Conservation (phyloP, 2,329 filamentous ascomycete genomes). For the Fusarium sp. region DNA sequence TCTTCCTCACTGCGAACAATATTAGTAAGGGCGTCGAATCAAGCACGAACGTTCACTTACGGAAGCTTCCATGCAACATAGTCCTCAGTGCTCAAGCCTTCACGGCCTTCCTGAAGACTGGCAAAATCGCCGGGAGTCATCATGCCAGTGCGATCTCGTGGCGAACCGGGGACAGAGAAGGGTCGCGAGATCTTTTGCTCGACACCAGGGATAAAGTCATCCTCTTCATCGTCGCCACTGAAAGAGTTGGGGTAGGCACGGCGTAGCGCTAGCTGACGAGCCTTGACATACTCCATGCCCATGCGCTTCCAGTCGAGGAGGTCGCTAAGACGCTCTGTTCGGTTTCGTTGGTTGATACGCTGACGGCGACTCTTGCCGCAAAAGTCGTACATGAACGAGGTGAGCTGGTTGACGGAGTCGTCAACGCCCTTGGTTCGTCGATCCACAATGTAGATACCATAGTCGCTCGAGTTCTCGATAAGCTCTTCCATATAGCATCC, state of each 20-base stretch:
- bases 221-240: constrained; percentile 79
- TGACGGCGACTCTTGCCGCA: constrained; percentile 92
- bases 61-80: constrained; percentile 98
- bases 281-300: constrained; percentile 99
- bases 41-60: constrained; percentile 68
- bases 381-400: constrained; percentile 90
- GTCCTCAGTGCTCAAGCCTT: constrained; percentile 94
- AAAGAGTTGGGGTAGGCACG: constrained; percentile 93
- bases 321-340: constrained; percentile 93
- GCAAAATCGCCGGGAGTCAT: constrained; percentile 99
- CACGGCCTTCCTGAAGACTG: constrained; percentile 91
- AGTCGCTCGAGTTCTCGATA: constrained; percentile 97
- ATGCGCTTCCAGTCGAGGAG: constrained; percentile 99
- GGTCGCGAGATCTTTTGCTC: constrained; percentile 96
- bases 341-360: constrained; percentile 97
- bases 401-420: constrained; percentile 95
- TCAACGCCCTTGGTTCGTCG: constrained; percentile 94
- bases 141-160: constrained; percentile 90
- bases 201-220: constrained; percentile 89
- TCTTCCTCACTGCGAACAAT: constrained; percentile 78
- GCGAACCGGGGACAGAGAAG: constrained; percentile 92
- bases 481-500: constrained; percentile 99
- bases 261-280: constrained; percentile 88
- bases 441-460: constrained; percentile 99
- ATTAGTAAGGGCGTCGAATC: constrained; percentile 26